phyloP scores from a whole-genome alignment of 2,329 filamentous ascomycete species.

The Clonostachys rosea region DNA sequence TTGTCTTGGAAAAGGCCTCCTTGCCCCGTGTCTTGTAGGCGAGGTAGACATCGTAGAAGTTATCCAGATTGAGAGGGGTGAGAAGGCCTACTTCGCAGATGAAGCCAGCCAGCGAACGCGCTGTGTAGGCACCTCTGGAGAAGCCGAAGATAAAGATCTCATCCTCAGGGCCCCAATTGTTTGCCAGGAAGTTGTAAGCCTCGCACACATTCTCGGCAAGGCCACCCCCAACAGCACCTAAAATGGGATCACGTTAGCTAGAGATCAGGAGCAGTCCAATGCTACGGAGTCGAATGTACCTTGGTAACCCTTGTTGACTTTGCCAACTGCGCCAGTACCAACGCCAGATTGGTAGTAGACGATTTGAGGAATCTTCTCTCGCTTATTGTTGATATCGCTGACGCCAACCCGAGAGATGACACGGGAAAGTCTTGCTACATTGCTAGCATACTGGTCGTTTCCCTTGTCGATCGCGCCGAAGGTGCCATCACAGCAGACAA shows the following conservation, averaged over 20 bases:
- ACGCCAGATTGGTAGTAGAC: constrained; percentile 59
- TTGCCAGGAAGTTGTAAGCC: constrained; percentile 1
- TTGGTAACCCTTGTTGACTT: no score
- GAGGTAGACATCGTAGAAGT: constrained; percentile 36
- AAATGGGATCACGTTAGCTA: constrained; percentile 15
- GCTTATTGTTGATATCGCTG: no score
- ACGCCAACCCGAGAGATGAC: no score
- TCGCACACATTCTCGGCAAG: constrained; percentile 53
- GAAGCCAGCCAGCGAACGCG: constrained; percentile 1
- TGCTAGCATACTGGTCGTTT: no score
- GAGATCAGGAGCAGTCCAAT: no score
- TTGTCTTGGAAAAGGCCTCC: neutral
- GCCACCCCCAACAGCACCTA: constrained; percentile 50
- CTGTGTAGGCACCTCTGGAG: constrained; percentile 53
- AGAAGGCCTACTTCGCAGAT: constrained; percentile 1
- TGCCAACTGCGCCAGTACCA: constrained; percentile 35
- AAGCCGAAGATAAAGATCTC: constrained; percentile 53
- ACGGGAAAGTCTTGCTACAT: no score
- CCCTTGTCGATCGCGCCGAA: no score
- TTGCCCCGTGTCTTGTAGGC: neutral
- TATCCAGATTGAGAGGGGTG: constrained; percentile 33
- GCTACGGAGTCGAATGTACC: no score
- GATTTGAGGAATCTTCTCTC: constrained; percentile 31
- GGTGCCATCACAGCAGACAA: no score
- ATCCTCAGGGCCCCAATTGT: constrained; percentile 42